Conservation (phyloP, 2,329 filamentous ascomycete species). For the Monosporascus cannonballus region DNA sequence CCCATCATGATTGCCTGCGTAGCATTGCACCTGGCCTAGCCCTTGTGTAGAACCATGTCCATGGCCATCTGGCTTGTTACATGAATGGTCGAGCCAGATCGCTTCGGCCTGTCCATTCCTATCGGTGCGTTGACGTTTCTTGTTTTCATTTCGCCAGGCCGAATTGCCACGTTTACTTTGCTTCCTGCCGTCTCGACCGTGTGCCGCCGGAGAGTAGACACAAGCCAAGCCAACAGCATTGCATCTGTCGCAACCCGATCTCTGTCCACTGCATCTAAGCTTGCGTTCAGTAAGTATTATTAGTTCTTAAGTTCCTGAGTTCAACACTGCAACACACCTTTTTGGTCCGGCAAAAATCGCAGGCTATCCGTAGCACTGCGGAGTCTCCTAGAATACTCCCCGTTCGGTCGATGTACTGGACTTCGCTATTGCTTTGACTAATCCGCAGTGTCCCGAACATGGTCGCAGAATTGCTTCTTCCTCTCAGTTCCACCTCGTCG, state of each 20-base stretch:
- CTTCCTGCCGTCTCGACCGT: not conserved
- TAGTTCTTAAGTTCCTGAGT: not conserved
- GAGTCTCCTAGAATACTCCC: not conserved
- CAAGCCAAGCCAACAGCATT: not conserved
- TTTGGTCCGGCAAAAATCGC: not conserved
- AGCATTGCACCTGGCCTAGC: no score
- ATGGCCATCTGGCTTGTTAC: no score
- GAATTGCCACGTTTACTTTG: not conserved
- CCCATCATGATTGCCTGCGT: no score
- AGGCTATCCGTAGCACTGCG: not conserved
- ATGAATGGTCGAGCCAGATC: no score
- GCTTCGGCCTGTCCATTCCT: no score
- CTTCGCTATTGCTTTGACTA: not conserved
- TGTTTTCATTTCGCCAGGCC: not conserved
- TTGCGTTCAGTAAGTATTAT: not conserved
- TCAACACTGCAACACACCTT: not conserved
- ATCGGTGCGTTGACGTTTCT: not conserved
- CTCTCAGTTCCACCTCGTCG: not conserved
- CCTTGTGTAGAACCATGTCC: no score
- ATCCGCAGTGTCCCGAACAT: not conserved
- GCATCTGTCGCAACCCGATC: not conserved
- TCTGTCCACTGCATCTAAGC: not conserved
- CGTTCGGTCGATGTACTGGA: not conserved
- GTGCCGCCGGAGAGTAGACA: not conserved
- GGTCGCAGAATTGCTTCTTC: not conserved